Evolutionary conservation across 768 basidiomycete genomes (phyloP), one percentile per base, ranked within the genome.

Genomic region (Tylopilus vinaceipallidus): DNA sequence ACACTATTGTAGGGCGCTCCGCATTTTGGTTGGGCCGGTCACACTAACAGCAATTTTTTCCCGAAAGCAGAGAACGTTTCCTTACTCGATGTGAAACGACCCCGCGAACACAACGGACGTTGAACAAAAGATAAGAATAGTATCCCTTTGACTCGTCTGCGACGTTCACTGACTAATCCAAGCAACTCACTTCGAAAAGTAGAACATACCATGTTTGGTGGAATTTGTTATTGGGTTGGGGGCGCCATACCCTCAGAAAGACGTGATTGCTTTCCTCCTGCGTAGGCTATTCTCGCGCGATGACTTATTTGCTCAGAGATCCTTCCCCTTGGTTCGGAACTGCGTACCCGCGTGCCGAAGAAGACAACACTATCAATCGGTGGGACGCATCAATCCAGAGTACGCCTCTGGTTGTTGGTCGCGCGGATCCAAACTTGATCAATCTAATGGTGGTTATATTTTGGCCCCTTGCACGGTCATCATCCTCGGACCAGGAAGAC

Each of bases 171-270:
- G 27, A 36, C 19, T 11, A 22, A 33, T 27, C 6, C 2, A 12
- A 20, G 17, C 22, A 10, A 32, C 30, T 32, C n/a, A 34, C 26
- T 19, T 3, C 6, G 13, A 12, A 30, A 14, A 11, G 20, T 7
- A 27, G 14, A 22, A 5, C 5, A 8, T 4, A 12, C 22, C 10
- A 8, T 7, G 14, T 27, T 27, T 11, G 37, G 11, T 27, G 41
- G 22, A 20, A 32, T 42, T 33, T 13, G 17, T 34, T 33, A n/a
- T 26, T 11, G 20, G 24, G 11, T 20, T 13, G n/a, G 5, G 22
- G 38, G 24, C n/a, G 5, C 22, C 24, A 35, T 23, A 39, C 35
- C 53, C 52, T 54, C 45, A 34, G 49, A 36, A 11, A 36, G 43
- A 13, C 20, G 8, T n/a, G 13, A 36, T 4, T 35, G 22, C 45